Conservation (phyloP, 176 grass and related monocot genomes). For the Carex parvula region DNA sequence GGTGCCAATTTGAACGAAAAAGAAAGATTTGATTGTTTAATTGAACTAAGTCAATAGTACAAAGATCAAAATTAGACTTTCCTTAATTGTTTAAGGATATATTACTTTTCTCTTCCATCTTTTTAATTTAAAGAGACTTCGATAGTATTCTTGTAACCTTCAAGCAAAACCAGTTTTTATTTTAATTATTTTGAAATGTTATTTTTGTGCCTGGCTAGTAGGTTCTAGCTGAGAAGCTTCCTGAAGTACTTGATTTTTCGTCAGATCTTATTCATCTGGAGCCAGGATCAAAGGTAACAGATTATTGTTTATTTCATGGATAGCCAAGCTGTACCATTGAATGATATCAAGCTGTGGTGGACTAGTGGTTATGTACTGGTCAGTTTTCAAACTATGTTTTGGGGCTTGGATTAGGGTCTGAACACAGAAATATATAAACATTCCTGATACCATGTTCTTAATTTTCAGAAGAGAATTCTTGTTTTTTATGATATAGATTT, state of each 20-base stretch:
- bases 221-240: slow-evolving; percentile 92
- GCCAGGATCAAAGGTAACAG: slow-evolving; percentile 73
- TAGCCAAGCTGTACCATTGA: background rate
- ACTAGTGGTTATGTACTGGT: background rate
- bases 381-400: background rate
- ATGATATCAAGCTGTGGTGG: background rate
- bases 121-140: background rate
- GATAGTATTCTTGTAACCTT: background rate
- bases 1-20: background rate
- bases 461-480: background rate
- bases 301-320: slow-evolving; percentile 18
- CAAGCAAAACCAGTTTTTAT: background rate
- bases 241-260: slow-evolving; percentile 92
- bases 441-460: background rate
- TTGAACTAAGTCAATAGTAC: slow-evolving; percentile 1
- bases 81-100: background rate
- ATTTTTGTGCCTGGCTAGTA: slow-evolving; percentile 7
- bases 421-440: background rate
- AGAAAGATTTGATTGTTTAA: background rate
- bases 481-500: background rate
- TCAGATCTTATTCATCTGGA: slow-evolving; percentile 75
- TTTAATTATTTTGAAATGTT: background rate
- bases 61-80: background rate
- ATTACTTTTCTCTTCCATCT: background rate
- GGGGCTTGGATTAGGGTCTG: slow-evolving; percentile 19